Evolutionary conservation across 2,329 filamentous ascomycete genomes (phyloP), one percentile per base, ranked within the genome.

Genomic region (Talaromyces sp.): DNA sequence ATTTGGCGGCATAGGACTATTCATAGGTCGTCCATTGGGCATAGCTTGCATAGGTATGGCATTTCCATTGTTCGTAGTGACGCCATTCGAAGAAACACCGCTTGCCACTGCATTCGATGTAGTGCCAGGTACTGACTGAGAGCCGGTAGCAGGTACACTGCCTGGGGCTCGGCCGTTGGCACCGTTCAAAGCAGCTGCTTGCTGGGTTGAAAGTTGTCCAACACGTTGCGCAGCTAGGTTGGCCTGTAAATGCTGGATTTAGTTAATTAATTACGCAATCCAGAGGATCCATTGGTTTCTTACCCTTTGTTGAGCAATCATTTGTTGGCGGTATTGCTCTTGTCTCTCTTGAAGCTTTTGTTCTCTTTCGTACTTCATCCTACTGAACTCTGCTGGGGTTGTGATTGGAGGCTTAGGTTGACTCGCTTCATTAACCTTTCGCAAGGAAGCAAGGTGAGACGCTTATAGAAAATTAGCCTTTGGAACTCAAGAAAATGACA

Each of bases 341-440:
- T 83, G 79, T 61, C 80, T 78, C 72, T 85, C 83, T 60, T 81
- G 78, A 58, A 83, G 69, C 69, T 86, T 85, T 70, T 93, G 82
- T 67, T 98, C 93, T 51, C 91, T 86, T 70, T 98, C 93, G 77
- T 89, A 88, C 67, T 95, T 92, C 70, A 97, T 82, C 57, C 90
- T 83, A 70, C 93, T 97, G 72, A 97, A 96, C 66, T 98, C 91
- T 68, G 90, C 85, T 0, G 95, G 95, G 0, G 93, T 96, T 70
- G 92, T 83, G 56, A 84, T 82, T 17, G 80, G 81, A 43, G 75
- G 78, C 65, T 83, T 84, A 14, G 83, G 82, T 63, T 90, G 70
- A 74, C 84, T 70, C 73, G 83, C 67, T 68, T 96, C 91, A 62
- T 89, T 89, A 14, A 86, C 83, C 75, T 97, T 97, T 58, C 95